Base-by-base conservation (phyloP, 1,284 basidiomycete genomes). In the Peniophora sp. region DNA sequence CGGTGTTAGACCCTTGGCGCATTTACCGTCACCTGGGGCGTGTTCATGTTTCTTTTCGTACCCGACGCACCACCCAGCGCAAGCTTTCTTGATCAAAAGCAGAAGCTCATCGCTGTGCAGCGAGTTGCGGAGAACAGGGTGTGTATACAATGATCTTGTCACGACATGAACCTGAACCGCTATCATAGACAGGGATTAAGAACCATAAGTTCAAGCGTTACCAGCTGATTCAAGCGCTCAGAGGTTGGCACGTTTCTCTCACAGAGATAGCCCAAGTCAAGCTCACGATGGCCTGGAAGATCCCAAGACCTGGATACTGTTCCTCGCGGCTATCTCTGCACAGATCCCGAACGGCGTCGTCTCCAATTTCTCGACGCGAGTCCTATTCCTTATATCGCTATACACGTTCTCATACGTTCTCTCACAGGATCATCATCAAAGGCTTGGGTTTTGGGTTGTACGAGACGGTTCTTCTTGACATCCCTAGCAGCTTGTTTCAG, bases 51-150 rank as follows among this genome's bases (percentile, higher is more conserved):
- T 32, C 20, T 63, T 16, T 55, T 57, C n/a, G 58, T 68, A n/a
- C 63, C 65, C 1, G 57, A 59, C 19, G 60, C 60, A 5, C 67
- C 66, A 0, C 58, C 56, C 14, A 56, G 53, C 0, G 62, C 65
- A 0, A 53, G 53, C 35, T 68, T 63, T 50, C 51, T 67, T 25
- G 59, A 57, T 16, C 53, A 59, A 14, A 49, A 59, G 36, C 63
- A 70, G 50, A 63, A 63, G 48, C 43, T 59, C 11, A 57, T 68
- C n/a, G 66, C 66, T 2, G 55, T 69, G 27, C 64, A 67, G 52
- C 60, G 66, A n/a, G 58, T 61, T 12, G 57, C 57, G 10, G 47
- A 49, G 35, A 52, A 36, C 34, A 10, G 34, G n/a, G 34, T 36
- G n/a, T n/a, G 34, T 36, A n/a, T n/a, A 10, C 34, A 10, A n/a